Evolutionary conservation across 495 filamentous ascomycete species (phyloP).

Genomic region (Neurospora cerealis): DNA sequence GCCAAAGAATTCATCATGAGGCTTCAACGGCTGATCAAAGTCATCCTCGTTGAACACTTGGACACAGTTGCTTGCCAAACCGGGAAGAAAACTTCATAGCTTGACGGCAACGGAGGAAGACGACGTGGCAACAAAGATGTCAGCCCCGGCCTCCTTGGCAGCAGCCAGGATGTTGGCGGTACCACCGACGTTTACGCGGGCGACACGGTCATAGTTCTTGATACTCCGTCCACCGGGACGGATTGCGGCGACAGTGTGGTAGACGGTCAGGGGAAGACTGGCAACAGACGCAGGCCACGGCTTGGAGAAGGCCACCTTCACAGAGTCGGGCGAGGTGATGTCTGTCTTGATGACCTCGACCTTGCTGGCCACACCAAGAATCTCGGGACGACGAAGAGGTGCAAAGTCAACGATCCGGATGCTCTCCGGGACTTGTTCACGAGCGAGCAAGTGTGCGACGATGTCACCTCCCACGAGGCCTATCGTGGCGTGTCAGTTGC

Average conservation of each 20-base stretch:
- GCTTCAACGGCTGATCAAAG: constrained; percentile 31
- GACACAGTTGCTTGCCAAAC: constrained; percentile 24
- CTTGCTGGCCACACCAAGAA: constrained; percentile 24
- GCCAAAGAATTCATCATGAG: constrained; percentile 41
- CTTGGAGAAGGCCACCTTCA: constrained; percentile 38
- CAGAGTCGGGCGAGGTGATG: constrained; percentile 37
- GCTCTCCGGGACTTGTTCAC: constrained; percentile 41
- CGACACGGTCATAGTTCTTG: constrained; percentile 33
- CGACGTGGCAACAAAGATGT: constrained; percentile 50
- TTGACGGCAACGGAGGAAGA: constrained; percentile 41
- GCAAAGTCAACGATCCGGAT: constrained; percentile 47
- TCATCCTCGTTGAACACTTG: constrained; percentile 39
- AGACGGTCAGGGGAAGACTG: constrained; percentile 43
- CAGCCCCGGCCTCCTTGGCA: constrained; percentile 36
- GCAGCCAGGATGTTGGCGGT: constrained; percentile 47
- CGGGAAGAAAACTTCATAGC: constrained; percentile 33
- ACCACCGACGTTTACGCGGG: constrained; percentile 49
- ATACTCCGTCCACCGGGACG: constrained; percentile 37
- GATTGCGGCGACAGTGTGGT: constrained; percentile 48
- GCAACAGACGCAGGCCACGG: constrained; percentile 39
- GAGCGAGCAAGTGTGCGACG: constrained; percentile 42
- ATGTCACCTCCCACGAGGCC: constrained; percentile 50
- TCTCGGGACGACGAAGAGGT: constrained; percentile 29
- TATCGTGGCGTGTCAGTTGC: constrained; percentile 7
- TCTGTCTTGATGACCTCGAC: constrained; percentile 42